These are phyloP conservation scores for Uronychia setigera DNA, from an alignment of 73 alveolate species.

Conservation along the genomic window DNA sequence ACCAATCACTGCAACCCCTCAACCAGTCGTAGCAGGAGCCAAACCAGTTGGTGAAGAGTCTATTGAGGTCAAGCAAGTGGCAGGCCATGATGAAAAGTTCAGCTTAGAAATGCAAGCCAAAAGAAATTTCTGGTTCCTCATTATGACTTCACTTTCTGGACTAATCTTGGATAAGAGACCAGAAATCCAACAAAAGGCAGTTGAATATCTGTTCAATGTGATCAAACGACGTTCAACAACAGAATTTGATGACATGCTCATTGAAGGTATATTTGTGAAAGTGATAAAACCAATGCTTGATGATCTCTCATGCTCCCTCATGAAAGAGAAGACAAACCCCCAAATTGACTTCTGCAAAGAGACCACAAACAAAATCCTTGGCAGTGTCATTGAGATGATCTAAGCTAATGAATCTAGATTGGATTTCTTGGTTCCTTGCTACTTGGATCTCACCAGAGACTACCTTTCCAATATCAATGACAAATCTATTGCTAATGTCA, in stretches of 20 bases:
- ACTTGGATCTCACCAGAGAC: constrained; percentile 16
- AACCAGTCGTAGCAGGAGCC: constrained; percentile 22
- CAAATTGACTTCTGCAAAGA: constrained; percentile 27
- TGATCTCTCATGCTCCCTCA: constrained; percentile 9
- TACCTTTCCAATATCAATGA: constrained; percentile 47
- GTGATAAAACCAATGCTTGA: constrained; percentile 13
- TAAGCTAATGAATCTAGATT: not conserved
- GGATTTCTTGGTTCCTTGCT: constrained; percentile 23
- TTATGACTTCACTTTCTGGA: constrained; percentile 17
- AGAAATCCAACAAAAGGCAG: constrained; percentile 31
- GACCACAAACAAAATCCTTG: constrained; percentile 25
- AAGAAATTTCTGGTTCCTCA: constrained; percentile 50
- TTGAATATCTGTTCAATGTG: constrained; percentile 11
- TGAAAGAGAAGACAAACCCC: constrained; percentile 18
- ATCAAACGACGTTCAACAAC: not conserved
- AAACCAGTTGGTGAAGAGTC: not conserved
- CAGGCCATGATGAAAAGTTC: constrained; percentile 27
- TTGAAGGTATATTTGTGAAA: not conserved
- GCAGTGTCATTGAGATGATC: constrained; percentile 15
- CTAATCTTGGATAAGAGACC: constrained; percentile 42
- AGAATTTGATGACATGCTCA: not conserved
- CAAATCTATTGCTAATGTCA: constrained; percentile 48
- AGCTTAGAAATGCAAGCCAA: constrained; percentile 18
- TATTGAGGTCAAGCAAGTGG: not conserved
- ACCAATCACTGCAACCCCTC: too few relatives aligned